Percentiles rank a stretch among this genome's conserved stretches.
Conservation (phyloP, 2,329 filamentous ascomycete species). For the Knoxdaviesia proteae region DNA sequence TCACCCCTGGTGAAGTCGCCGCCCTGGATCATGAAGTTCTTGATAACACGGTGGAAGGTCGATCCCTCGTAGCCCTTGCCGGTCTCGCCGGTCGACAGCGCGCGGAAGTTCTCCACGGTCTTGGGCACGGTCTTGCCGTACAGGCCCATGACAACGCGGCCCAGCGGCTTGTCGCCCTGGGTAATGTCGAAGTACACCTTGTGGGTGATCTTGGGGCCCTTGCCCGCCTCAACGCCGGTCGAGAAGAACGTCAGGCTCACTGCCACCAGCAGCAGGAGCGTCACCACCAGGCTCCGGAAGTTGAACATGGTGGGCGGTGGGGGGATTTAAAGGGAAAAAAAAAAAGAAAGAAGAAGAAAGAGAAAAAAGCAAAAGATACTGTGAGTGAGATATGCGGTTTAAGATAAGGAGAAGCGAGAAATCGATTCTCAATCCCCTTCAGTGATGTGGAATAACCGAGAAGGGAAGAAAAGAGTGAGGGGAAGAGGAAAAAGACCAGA, state of each 20-base stretch:
- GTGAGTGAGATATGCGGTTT: background rate
- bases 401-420: too few species aligned
- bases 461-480: too few species aligned
- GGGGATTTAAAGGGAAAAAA: conserved; percentile 5
- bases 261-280: conserved; percentile 56
- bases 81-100: conserved; percentile 68
- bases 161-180: conserved; percentile 53
- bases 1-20: conserved; percentile 73
- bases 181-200: conserved; percentile 82
- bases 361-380: background rate
- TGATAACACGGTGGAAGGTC: conserved; percentile 77
- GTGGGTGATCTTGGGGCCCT: conserved; percentile 87
- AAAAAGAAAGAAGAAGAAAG: conserved; percentile 1
- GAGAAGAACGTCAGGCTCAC: conserved; percentile 56
- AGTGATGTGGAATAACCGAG: too few species aligned
- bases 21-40: conserved; percentile 80
- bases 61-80: conserved; percentile 69
- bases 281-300: conserved; percentile 47
- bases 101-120: conserved; percentile 54
- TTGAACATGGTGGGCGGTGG: conserved; percentile 43
- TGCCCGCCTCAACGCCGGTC: conserved; percentile 50
- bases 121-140: conserved; percentile 77
- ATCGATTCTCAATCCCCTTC: too few species aligned
- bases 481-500: too few species aligned
- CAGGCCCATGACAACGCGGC: conserved; percentile 60